Conservation (phyloP, 2,329 filamentous ascomycete genomes). For the Penicillium sp. region DNA sequence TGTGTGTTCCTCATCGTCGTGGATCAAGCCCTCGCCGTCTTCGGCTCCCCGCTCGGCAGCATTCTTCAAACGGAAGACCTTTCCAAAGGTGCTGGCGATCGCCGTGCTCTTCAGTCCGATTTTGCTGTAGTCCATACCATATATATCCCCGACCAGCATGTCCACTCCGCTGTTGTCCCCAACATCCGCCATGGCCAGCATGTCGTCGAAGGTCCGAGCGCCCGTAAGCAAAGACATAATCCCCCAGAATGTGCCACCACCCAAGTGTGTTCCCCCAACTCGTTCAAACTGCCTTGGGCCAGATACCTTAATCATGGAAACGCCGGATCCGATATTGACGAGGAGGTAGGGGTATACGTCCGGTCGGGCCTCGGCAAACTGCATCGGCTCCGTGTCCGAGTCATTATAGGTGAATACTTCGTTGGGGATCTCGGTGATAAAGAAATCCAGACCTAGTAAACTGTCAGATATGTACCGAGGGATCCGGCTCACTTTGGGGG, state of each 20-base stretch:
- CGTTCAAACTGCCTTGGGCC: constrained; percentile 83
- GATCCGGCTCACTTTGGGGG: not conserved
- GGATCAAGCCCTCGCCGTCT: constrained; percentile 62
- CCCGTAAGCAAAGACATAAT: constrained; percentile 87
- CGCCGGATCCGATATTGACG: constrained; percentile 96
- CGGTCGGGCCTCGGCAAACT: constrained; percentile 74
- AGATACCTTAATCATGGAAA: constrained; percentile 95
- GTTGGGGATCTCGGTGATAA: constrained; percentile 94
- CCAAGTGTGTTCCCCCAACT: constrained; percentile 91
- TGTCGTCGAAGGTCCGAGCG: constrained; percentile 95
- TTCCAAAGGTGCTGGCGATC: constrained; percentile 94
- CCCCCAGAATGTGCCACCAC: constrained; percentile 97
- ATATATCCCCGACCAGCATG: constrained; percentile 97
- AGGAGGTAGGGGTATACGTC: constrained; percentile 95
- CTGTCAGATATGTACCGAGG: constrained; percentile 2
- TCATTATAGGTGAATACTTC: constrained; percentile 98
- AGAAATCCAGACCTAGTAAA: constrained; percentile 81
- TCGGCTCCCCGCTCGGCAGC: constrained; percentile 78
- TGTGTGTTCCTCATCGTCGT: constrained; percentile 44
- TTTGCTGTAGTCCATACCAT: constrained; percentile 92
- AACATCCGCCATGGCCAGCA: constrained; percentile 85
- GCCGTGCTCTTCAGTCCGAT: constrained; percentile 94
- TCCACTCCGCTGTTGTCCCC: constrained; percentile 94
- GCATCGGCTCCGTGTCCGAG: constrained; percentile 79
- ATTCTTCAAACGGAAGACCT: constrained; percentile 90